Evolutionary conservation across 2,329 filamentous ascomycete species (phyloP), one percentile per base, ranked within the genome.

Genomic region (Pseudogymnoascus sp.): DNA sequence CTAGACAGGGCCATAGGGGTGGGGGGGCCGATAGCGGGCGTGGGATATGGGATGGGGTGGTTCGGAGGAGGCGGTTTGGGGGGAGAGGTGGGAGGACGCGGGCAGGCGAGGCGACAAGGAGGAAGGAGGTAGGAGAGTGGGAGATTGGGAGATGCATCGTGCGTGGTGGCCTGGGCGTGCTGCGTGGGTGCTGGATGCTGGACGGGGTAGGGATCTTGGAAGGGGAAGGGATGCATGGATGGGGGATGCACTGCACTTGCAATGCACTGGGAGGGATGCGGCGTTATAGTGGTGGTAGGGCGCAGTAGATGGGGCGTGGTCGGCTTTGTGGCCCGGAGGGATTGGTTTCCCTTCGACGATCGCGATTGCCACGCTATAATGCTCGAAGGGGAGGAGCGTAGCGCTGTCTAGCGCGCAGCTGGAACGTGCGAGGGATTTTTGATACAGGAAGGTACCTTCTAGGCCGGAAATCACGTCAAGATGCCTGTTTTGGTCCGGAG

Each of bases 21-120:
- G 18, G 43, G 43, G 43, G 43, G 43, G 21, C 43, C 43, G 43
- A 49, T 49, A 49, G 43, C 43, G 43, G 43, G 43, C 43, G 43
- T 49, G 43, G 43, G 43, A 49, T 46, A 31, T 34, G 11, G 31
- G 31, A 34, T 12, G 9, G 43, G 18, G 42, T 49, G 21, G 12
- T 14, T n/a, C 4, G 43, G 14, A 9, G 7, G 43, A 42, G 16
- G 38, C 38, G 8, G n/a, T 42, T 42, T 42, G 9, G 38, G 38
- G 38, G 16, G 18, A 7, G 16, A 11, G 23, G 11, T 23, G 43
- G 23, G 11, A 23, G 18, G 42, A 25, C 23, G 9, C 31, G 42
- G 42, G 16, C 11, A 23, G 5, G 18, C 11, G 5, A 46, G 42
- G 42, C 23, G 18, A 2, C 5, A 23, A 4, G 42, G 42, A 14